These are phyloP conservation scores for Endocalyx cinctus DNA, from an alignment of 2,329 filamentous ascomycete species.

Conservation along the genomic window DNA sequence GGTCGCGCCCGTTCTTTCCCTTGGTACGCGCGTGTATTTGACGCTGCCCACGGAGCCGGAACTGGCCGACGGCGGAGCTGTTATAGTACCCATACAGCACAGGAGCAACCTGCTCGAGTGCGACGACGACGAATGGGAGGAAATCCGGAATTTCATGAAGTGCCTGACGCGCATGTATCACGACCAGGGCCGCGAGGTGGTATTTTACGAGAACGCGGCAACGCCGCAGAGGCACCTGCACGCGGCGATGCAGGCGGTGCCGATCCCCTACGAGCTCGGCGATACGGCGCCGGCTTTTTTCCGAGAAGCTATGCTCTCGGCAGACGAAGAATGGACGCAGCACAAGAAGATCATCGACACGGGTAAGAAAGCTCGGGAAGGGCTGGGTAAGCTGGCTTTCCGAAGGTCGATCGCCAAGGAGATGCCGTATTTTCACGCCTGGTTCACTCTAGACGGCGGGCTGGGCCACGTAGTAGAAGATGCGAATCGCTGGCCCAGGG, in stretches of 20 bases:
- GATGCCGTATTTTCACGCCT: constrained; percentile 97
- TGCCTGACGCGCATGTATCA: constrained; percentile 90
- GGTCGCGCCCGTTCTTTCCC: constrained; percentile 76
- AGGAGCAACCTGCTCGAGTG: constrained; percentile 90
- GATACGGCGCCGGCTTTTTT: constrained; percentile 93
- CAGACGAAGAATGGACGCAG: constrained; percentile 92
- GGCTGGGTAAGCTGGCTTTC: constrained; percentile 77
- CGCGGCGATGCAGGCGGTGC: constrained; percentile 79
- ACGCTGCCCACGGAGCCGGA: constrained; percentile 89
- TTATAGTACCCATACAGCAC: constrained; percentile 86
- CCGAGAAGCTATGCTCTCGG: constrained; percentile 81
- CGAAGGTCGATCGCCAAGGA: constrained; percentile 81
- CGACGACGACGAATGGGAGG: constrained; percentile 99
- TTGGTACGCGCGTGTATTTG: constrained; percentile 81
- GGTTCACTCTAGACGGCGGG: constrained; percentile 90
- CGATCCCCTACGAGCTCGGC: constrained; percentile 85
- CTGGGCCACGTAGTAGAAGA: constrained; percentile 92
- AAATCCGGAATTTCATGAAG: constrained; percentile 99
- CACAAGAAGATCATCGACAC: constrained; percentile 95
- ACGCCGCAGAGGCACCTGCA: constrained; percentile 73
- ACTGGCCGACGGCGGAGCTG: constrained; percentile 73
- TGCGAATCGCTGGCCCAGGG: constrained; percentile 75
- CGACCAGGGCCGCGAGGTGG: constrained; percentile 82
- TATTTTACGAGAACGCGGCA: constrained; percentile 98
- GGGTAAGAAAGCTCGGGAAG: constrained; percentile 56